Evolutionary conservation across 1,284 basidiomycete genomes (phyloP).

Genomic region (Trametes polyzona): DNA sequence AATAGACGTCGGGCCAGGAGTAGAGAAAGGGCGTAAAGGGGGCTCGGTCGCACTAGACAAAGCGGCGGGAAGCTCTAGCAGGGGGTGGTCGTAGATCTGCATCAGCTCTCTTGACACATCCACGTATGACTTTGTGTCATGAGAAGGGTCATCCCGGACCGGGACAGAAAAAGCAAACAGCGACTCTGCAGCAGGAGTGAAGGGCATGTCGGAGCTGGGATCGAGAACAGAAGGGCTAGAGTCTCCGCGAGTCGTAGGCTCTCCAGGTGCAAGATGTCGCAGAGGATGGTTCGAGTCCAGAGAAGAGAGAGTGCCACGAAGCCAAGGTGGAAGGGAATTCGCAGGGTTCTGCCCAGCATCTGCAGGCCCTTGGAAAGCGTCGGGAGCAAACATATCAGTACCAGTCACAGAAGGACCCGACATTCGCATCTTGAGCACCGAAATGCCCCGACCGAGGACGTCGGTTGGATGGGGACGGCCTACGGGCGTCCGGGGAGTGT

Average conservation of each 20-base stretch:
- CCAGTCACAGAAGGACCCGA: slow-evolving; percentile 1
- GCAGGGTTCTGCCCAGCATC: not conserved
- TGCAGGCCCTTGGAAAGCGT: not conserved
- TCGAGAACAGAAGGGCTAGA: slow-evolving; percentile 3
- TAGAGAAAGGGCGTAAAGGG: slow-evolving; percentile 9
- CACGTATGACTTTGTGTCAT: too few species aligned
- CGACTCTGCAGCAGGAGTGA: not conserved
- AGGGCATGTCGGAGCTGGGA: not conserved
- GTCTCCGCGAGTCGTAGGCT: not conserved
- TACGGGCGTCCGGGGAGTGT: slow-evolving; percentile 46
- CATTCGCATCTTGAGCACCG: slow-evolving; percentile 46
- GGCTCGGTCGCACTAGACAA: not conserved
- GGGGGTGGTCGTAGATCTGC: too few species aligned
- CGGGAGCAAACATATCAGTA: slow-evolving; percentile 7
- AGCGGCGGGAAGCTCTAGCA: too few species aligned
- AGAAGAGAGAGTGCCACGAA: slow-evolving; percentile 45
- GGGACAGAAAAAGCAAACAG: slow-evolving; percentile 5
- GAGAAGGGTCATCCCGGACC: too few species aligned
- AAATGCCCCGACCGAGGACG: slow-evolving; percentile 44
- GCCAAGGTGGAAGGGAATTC: slow-evolving; percentile 48
- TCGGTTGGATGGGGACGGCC: slow-evolving; percentile 39
- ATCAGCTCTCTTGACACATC: too few species aligned
- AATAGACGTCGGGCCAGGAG: not conserved
- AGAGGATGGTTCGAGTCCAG: slow-evolving; percentile 50
- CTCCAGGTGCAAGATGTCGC: slow-evolving; percentile 41